Evolutionary conservation across 2,329 filamentous ascomycete genomes (phyloP).

Genomic region (Sphaerulina vaccinii): DNA sequence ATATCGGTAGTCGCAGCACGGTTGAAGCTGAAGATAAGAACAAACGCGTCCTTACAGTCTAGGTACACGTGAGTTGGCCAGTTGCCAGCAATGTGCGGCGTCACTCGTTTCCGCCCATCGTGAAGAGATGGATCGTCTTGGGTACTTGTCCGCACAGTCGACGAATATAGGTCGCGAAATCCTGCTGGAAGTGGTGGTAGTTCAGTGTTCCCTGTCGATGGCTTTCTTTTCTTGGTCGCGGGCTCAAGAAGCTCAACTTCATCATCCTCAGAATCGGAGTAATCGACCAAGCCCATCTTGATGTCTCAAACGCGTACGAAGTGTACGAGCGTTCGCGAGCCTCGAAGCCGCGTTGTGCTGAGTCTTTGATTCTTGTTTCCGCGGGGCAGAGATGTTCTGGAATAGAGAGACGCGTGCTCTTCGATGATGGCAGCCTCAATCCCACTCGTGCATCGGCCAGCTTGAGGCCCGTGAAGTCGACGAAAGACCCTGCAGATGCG

Average conservation of each 20-base stretch:
- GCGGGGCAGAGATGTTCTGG: neutral
- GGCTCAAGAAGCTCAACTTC: constrained; percentile 23
- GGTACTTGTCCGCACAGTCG: constrained; percentile 72
- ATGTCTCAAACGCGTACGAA: neutral
- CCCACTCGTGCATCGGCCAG: neutral
- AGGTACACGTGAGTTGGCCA: constrained; percentile 93
- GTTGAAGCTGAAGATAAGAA: constrained; percentile 5
- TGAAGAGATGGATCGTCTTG: constrained; percentile 82
- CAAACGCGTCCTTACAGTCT: constrained; percentile 68
- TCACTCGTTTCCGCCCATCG: constrained; percentile 76
- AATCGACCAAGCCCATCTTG: constrained; percentile 64
- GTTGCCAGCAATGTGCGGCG: constrained; percentile 81
- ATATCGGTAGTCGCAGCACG: neutral
- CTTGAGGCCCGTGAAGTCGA: neutral
- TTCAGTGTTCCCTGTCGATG: constrained; percentile 5
- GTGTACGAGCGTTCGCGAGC: neutral
- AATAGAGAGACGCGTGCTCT: neutral
- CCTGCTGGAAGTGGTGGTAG: constrained; percentile 65
- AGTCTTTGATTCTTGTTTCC: neutral
- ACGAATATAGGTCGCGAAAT: constrained; percentile 89
- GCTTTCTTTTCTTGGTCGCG: constrained; percentile 26
- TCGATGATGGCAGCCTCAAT: constrained; percentile 3
- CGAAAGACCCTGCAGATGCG: neutral
- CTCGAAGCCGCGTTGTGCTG: no score
- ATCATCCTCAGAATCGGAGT: constrained; percentile 53